Percentiles rank a stretch among this genome's conserved stretches.
Evolutionary conservation across 2,329 filamentous ascomycete species (phyloP).

Genomic region (Boeremia exigua): DNA sequence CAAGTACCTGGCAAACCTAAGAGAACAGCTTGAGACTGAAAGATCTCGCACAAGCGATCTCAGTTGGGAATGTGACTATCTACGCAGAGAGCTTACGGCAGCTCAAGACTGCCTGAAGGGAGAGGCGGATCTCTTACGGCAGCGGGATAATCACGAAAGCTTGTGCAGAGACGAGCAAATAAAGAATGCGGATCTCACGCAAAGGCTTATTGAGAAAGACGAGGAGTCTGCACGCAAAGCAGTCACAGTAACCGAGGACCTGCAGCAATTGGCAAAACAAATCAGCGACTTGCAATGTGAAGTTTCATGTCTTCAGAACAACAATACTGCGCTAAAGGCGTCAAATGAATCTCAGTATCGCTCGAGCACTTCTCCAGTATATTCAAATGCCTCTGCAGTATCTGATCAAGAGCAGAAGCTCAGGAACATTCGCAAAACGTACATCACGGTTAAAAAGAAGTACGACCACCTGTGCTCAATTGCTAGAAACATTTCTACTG

Average conservation of each 20-base stretch:
- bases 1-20: not conserved
- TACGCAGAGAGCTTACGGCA: not conserved
- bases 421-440: conserved; percentile 32
- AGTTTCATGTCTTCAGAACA: not conserved
- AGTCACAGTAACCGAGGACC: not conserved
- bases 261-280: not conserved
- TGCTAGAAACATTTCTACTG: conserved; percentile 10
- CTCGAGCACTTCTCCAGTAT: too few species aligned
- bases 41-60: not conserved
- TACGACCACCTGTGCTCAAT: conserved; percentile 24
- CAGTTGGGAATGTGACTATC: not conserved
- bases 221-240: not conserved
- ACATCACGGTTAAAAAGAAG: conserved; percentile 23
- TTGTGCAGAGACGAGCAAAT: not conserved
- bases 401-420: conserved; percentile 11
- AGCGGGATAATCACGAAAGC: not conserved
- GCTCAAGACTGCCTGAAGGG: not conserved
- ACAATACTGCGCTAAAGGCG: not conserved
- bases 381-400: too few species aligned
- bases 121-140: not conserved
- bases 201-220: not conserved
- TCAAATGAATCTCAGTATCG: not conserved
- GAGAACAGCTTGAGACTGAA: not conserved
- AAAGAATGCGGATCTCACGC: not conserved
- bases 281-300: not conserved